Conservation (phyloP, 108 stramenopile species). For the Halocafeteria seosinensis region DNA sequence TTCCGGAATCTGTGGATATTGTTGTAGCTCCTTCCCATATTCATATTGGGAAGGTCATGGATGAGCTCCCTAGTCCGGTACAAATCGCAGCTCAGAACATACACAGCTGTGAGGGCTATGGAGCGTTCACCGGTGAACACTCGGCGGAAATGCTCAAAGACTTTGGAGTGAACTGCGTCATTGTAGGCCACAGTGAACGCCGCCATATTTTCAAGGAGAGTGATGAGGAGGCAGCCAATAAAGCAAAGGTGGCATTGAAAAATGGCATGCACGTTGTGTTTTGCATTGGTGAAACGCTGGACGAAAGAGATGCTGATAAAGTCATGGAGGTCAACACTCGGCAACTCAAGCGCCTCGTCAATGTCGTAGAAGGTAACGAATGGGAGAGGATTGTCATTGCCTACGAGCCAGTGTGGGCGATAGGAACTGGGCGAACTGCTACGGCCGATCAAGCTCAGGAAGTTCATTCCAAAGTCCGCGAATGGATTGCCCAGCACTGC, state of each 20-base stretch:
- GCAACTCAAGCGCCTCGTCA: slow-evolving; percentile 61
- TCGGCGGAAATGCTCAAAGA: slow-evolving; percentile 71
- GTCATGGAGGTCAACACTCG: slow-evolving; percentile 64
- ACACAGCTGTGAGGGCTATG: slow-evolving; percentile 31
- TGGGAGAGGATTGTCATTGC: slow-evolving; percentile 85
- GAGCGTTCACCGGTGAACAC: slow-evolving; percentile 93
- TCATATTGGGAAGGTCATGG: slow-evolving; percentile 48
- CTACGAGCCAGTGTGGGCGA: slow-evolving; percentile 87
- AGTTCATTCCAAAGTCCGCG: slow-evolving; percentile 75
- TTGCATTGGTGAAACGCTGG: slow-evolving; percentile 94
- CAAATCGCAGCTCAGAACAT: slow-evolving; percentile 17
- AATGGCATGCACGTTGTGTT: slow-evolving; percentile 89
- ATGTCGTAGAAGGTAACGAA: slow-evolving; percentile 46
- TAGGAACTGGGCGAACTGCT: slow-evolving; percentile 95
- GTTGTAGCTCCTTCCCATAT: slow-evolving; percentile 56
- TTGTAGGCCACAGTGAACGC: slow-evolving; percentile 92
- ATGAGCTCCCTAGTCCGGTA: slow-evolving; percentile 40
- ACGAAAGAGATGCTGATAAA: slow-evolving; percentile 73
- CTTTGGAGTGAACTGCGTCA: slow-evolving; percentile 82
- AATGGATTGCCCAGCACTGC: slow-evolving; percentile 68
- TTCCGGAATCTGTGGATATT: slow-evolving; percentile 42
- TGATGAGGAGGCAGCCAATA: slow-evolving; percentile 65
- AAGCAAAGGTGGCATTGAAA: slow-evolving; percentile 81
- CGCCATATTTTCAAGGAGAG: slow-evolving; percentile 78
- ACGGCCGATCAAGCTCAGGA: slow-evolving; percentile 98